These are phyloP conservation scores for Amanita phalloides DNA, from an alignment of 768 basidiomycete species.

Conservation along the genomic window DNA sequence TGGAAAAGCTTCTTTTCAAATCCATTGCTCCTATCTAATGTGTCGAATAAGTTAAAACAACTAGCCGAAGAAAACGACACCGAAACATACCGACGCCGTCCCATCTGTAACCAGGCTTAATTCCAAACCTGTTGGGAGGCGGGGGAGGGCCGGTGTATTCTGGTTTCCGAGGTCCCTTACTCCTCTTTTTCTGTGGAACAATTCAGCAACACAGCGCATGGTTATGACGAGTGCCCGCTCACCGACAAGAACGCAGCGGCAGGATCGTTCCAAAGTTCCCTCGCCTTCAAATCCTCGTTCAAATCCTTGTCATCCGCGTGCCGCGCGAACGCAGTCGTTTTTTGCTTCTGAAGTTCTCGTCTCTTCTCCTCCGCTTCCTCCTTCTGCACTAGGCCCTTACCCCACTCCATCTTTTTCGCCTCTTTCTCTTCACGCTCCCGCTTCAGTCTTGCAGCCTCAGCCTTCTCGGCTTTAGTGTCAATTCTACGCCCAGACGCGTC, in stretches of 20 bases:
- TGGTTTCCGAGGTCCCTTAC: slow-evolving; percentile 71
- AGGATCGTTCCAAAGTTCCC: slow-evolving; percentile 95
- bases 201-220: not conserved
- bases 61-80: not conserved
- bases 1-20: slow-evolving; percentile 94
- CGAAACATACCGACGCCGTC: slow-evolving; percentile 81
- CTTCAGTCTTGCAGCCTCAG: slow-evolving; percentile 75
- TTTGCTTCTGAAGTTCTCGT: slow-evolving; percentile 59
- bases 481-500: slow-evolving; percentile 83
- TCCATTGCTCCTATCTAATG: slow-evolving; percentile 78
- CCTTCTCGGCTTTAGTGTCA: slow-evolving; percentile 75
- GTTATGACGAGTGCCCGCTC: slow-evolving; percentile 13
- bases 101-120: slow-evolving; percentile 94
- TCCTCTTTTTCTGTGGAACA: slow-evolving; percentile 50
- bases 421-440: slow-evolving; percentile 80
- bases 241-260: slow-evolving; percentile 91
- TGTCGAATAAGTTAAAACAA: slow-evolving; percentile 1
- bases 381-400: slow-evolving; percentile 87
- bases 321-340: slow-evolving; percentile 57
- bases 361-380: slow-evolving; percentile 64
- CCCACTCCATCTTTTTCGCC: slow-evolving; percentile 94
- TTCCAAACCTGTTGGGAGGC: slow-evolving; percentile 91
- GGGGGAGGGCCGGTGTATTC: slow-evolving; percentile 82
- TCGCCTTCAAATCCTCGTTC: slow-evolving; percentile 75
- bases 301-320: slow-evolving; percentile 75